A percentile compares a stretch with the other conserved stretches of the same genome.
Evolutionary conservation across 495 filamentous ascomycete species (phyloP).

Genomic region (Pseudotulostoma volvatum): DNA sequence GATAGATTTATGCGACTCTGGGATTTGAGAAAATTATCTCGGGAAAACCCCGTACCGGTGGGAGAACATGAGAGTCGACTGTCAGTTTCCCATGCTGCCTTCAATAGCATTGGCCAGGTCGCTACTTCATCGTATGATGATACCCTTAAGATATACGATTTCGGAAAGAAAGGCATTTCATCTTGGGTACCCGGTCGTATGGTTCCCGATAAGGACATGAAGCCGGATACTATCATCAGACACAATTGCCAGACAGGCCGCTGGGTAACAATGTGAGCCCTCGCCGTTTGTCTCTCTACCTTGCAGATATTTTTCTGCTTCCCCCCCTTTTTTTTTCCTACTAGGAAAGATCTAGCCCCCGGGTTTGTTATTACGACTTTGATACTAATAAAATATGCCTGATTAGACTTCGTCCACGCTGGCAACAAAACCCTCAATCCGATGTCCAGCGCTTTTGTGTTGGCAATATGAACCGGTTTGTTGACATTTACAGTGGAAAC

Average conservation of each 20-base stretch:
- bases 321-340: background rate
- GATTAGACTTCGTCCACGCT: constrained; percentile 83
- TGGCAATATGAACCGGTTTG: constrained; percentile 95
- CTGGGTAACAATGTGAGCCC: constrained; percentile 52
- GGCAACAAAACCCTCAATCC: constrained; percentile 66
- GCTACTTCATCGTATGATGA: constrained; percentile 92
- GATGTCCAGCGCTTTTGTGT: constrained; percentile 76
- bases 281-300: background rate
- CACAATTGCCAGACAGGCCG: constrained; percentile 96
- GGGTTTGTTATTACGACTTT: no score
- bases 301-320: constrained; percentile 2
- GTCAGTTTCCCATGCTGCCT: constrained; percentile 81
- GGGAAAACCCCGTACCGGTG: constrained; percentile 45
- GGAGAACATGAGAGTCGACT: constrained; percentile 69
- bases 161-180: constrained; percentile 39
- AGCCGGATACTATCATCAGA: constrained; percentile 47
- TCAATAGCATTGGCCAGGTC: constrained; percentile 63
- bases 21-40: constrained; percentile 72
- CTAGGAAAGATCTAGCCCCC: no score
- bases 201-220: constrained; percentile 43
- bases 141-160: constrained; percentile 79
- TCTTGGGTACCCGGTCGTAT: constrained; percentile 47
- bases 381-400: no score
- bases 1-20: constrained; percentile 83
- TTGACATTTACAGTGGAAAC: constrained; percentile 65